phyloP scores from a whole-genome alignment of 164 flowering plant genomes.

The Cinnamomum micranthum region DNA sequence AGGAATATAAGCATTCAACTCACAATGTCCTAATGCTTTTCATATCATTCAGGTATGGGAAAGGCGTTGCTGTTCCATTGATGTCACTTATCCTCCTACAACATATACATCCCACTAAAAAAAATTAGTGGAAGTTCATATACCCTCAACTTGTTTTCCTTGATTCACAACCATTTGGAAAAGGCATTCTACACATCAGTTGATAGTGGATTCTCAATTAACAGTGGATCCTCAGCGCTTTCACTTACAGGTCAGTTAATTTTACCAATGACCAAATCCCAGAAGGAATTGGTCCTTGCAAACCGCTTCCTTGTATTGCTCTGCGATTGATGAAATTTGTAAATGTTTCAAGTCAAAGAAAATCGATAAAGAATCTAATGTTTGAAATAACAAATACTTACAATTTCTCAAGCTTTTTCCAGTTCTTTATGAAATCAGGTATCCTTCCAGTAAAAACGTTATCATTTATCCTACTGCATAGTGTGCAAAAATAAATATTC shows the following conservation, averaged over 20 bases:
- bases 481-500: background rate
- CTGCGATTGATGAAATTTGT: slow-evolving; percentile 21
- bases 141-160: too few species aligned
- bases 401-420: slow-evolving; percentile 24
- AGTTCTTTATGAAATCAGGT: slow-evolving; percentile 27
- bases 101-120: background rate
- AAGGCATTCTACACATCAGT: background rate
- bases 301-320: slow-evolving; percentile 59
- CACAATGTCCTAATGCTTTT: slow-evolving; percentile 36
- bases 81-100: slow-evolving; percentile 70
- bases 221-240: background rate
- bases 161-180: too few species aligned
- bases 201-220: background rate
- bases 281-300: slow-evolving; percentile 67
- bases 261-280: slow-evolving; percentile 40
- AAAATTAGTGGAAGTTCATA: too few species aligned
- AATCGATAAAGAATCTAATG: background rate
- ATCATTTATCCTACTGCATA: slow-evolving; percentile 33
- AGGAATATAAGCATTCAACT: slow-evolving; percentile 7
- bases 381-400: slow-evolving; percentile 14
- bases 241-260: slow-evolving; percentile 45
- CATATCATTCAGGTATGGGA: slow-evolving; percentile 37
- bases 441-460: slow-evolving; percentile 35
- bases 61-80: slow-evolving; percentile 35
- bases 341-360: background rate